Base-by-base conservation (phyloP, 257 asterid species). In the Penstemon davidsonii region DNA sequence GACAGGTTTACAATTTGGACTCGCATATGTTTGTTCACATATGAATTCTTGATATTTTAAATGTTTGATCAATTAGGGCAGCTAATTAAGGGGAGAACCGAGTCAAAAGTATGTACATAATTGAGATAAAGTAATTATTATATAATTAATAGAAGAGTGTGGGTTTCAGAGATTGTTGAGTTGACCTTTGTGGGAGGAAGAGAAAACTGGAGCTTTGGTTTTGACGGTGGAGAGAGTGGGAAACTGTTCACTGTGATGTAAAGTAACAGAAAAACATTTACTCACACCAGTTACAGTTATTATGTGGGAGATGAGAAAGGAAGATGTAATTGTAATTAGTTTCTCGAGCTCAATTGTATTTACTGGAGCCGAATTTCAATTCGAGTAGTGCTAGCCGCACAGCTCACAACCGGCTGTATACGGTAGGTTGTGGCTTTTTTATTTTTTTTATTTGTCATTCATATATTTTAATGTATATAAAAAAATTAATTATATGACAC, bases 211-310 rank as follows among this genome's bases (percentile, higher is more conserved):
- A 46, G 71, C 55, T 65, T 70, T 50, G 36, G 33, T 37, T 38
- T n/a, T 3, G 60, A 41, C 33, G 61, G 59, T 44, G 54, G 71
- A 9, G 19, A 41, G 41, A 60, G 60, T 55, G 64, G 46, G 64
- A 38, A 38, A 50, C 60, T 63, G 49, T 40, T 37, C 41, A 46
- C 3, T 43, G 46, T 8, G 2, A 1, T 25, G 33, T 25, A 15
- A 15, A 15, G 46, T 43, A 45, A 68, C 74, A 46, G 49, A 66
- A 55, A 69, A 0, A 36, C 59, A 75, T 75, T 69, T 64, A 71
- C 67, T 59, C 39, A 51, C 10, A 64, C 42, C 58, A 57, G 76
- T 50, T 38, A 18, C 63, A 12, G 60, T 45, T 25, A 25, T 25
- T 6, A 3, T 33, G 46, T 33, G 64, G 33, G 67, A 7, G 40